A percentile compares a stretch with the other conserved stretches of the same genome.
phyloP scores from a whole-genome alignment of 176 grass and related monocot genomes.

The Avena eriantha region DNA sequence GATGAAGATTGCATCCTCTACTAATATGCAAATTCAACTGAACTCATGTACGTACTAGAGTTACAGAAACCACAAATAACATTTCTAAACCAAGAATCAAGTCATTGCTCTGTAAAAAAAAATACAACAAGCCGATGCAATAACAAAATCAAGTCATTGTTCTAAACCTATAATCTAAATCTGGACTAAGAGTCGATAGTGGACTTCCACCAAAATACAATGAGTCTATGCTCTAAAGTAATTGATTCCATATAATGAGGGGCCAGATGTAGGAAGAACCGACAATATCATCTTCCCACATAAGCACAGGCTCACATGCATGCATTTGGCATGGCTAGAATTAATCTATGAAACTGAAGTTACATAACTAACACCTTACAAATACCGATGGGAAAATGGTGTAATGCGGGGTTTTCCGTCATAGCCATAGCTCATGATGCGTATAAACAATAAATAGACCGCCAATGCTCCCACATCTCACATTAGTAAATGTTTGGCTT shows the following conservation, averaged over 20 bases:
- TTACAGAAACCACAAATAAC: background rate
- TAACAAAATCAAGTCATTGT: constrained; percentile 16
- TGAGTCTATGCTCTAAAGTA: constrained; percentile 21
- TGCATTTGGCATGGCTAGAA: background rate
- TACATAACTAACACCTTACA: background rate
- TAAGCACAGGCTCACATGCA: constrained; percentile 21
- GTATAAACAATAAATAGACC: background rate
- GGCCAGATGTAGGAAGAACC: constrained; percentile 25
- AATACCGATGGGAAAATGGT: background rate
- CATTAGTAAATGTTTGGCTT: background rate
- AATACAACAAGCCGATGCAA: background rate
- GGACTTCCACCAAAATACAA: background rate
- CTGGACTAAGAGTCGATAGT: background rate
- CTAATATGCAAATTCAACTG: background rate
- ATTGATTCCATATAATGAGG: background rate
- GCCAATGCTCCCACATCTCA: background rate
- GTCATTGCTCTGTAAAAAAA: constrained; percentile 18
- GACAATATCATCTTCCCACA: constrained; percentile 24
- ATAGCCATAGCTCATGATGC: background rate
- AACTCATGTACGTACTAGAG: background rate
- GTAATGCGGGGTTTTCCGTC: background rate
- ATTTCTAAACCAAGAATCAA: constrained; percentile 16
- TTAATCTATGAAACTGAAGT: background rate
- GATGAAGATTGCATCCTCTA: background rate
- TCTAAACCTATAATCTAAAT: background rate